Evolutionary conservation across 2,329 filamentous ascomycete genomes (phyloP).

Genomic region (Fusarium mundagurra): DNA sequence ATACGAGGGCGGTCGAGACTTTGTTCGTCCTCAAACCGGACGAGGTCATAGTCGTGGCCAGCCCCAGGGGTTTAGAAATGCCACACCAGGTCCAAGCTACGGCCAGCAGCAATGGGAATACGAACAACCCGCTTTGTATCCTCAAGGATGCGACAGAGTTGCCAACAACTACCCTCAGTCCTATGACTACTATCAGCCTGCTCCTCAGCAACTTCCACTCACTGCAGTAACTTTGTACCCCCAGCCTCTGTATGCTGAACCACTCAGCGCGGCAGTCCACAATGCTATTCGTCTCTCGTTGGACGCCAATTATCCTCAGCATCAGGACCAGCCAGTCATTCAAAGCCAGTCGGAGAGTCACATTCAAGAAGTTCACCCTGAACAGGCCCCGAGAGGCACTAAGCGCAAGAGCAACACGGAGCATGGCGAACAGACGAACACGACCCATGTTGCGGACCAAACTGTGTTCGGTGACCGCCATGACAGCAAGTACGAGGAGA

Average conservation of each 20-base stretch:
- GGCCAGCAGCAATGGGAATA: neutral
- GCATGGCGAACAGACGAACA: neutral
- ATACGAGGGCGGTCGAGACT: neutral
- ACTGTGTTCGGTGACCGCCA: neutral
- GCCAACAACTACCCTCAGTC: neutral
- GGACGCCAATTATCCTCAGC: neutral
- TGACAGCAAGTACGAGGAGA: neutral
- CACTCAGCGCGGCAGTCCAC: neutral
- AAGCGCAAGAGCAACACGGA: neutral
- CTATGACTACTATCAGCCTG: neutral
- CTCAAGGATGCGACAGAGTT: too few relatives aligned
- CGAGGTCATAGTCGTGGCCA: neutral
- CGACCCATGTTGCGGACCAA: too few relatives aligned
- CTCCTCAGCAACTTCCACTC: neutral
- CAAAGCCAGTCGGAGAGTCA: neutral
- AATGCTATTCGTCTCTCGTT: neutral
- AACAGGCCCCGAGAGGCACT: neutral
- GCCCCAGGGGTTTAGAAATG: neutral
- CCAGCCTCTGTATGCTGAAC: neutral
- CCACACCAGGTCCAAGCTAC: neutral
- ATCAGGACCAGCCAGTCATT: neutral
- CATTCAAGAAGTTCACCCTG: neutral
- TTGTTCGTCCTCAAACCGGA: neutral
- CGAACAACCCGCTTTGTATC: neutral
- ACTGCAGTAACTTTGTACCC: neutral